Evolutionary conservation across 2,329 filamentous ascomycete species (phyloP).

Genomic region (Emmonsia crescens): DNA sequence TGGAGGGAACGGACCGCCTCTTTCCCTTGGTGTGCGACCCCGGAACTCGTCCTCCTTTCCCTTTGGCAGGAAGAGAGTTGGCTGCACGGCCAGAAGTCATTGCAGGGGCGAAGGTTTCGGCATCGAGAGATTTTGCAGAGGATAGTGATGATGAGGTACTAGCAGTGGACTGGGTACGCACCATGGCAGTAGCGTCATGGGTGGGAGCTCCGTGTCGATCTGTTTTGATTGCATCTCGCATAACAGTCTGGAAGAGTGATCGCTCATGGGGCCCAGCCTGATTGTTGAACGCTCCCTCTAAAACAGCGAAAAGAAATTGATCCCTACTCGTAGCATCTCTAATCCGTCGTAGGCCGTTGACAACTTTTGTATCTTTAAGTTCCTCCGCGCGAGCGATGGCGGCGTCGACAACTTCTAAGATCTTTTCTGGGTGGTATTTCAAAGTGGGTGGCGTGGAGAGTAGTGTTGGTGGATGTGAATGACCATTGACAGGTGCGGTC

Average conservation of each 20-base stretch:
- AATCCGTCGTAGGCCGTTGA: constrained; percentile 20
- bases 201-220: constrained; percentile 10
- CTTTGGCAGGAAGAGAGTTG: constrained; percentile 14
- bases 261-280: constrained; percentile 18
- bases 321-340: constrained; percentile 22
- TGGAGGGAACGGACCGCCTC: constrained; percentile 2
- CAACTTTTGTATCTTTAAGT: constrained; percentile 20
- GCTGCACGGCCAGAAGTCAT: constrained; percentile 12
- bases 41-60: constrained; percentile 19
- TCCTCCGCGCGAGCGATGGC: constrained; percentile 22
- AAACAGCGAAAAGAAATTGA: constrained; percentile 21
- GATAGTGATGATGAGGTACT: constrained; percentile 29
- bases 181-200: constrained; percentile 10
- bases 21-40: constrained; percentile 13
- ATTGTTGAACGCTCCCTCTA: constrained; percentile 22
- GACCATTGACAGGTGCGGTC: constrained; percentile 7
- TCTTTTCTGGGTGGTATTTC: constrained; percentile 20
- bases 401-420: constrained; percentile 19
- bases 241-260: constrained; percentile 22
- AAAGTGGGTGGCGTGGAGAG: constrained; percentile 13
- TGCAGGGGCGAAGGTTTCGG: constrained; percentile 22
- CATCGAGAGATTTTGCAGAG: constrained; percentile 29
- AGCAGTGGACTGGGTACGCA: constrained; percentile 16
- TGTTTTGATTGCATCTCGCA: constrained; percentile 21
- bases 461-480: constrained; percentile 14